Conservation (phyloP, 257 asterid genomes). For the Nicotiana noctiflora region DNA sequence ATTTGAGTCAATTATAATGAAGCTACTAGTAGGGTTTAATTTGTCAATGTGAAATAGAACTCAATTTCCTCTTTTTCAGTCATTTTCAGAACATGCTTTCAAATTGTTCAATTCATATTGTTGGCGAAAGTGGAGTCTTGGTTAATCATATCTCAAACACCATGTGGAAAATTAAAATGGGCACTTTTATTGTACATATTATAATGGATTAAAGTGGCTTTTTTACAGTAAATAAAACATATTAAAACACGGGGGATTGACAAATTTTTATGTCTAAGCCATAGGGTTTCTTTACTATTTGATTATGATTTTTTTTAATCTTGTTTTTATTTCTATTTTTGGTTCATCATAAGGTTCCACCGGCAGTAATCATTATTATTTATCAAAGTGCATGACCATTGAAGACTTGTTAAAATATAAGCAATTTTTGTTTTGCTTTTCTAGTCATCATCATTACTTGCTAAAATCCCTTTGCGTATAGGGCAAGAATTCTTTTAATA, state of each 20-base stretch:
- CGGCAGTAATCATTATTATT: neutral
- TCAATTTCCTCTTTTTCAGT: neutral
- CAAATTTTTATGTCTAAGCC: neutral
- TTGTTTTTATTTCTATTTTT: neutral
- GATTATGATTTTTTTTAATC: neutral
- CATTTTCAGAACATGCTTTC: conserved; percentile 9
- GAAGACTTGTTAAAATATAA: neutral
- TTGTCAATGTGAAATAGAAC: neutral
- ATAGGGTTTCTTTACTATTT: neutral
- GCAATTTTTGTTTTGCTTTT: neutral
- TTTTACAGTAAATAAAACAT: neutral
- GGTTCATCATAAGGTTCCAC: conserved; percentile 7
- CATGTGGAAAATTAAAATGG: neutral
- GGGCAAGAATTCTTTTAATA: neutral
- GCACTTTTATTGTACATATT: neutral
- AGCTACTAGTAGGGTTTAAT: neutral
- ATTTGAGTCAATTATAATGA: neutral
- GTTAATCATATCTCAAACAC: conserved; percentile 1
- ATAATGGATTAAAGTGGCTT: neutral
- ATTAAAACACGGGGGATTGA: neutral
- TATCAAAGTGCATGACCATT: neutral
- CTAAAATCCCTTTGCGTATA: neutral
- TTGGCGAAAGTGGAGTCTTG: conserved; percentile 4
- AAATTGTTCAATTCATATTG: neutral
- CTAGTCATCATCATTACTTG: neutral